These are phyloP conservation scores for Kappamyces sp. DNA, from an alignment of 192 early-diverging fungal genomes.

Conservation along the genomic window DNA sequence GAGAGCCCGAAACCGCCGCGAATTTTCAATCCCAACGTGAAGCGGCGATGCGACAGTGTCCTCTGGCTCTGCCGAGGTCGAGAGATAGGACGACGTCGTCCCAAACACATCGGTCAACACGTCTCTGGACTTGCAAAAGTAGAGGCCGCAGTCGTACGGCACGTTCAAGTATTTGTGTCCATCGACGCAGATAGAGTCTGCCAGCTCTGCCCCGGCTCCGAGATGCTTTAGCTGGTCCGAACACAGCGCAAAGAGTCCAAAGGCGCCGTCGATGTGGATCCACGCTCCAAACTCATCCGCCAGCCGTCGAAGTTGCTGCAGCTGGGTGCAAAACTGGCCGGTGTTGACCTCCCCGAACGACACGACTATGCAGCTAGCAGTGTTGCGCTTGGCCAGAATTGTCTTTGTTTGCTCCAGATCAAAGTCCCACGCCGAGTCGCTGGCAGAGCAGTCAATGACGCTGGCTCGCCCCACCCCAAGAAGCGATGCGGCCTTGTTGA, in stretches of 20 bases:
- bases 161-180: slow-evolving; percentile 64
- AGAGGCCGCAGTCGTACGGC: slow-evolving; percentile 56
- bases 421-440: slow-evolving; percentile 8
- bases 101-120: slow-evolving; percentile 14
- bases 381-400: not conserved
- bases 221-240: slow-evolving; percentile 26
- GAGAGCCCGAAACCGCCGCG: slow-evolving; percentile 50
- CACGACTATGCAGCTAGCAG: slow-evolving; percentile 34
- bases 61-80: slow-evolving; percentile 36
- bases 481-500: slow-evolving; percentile 47
- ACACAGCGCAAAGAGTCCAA: slow-evolving; percentile 49
- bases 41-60: slow-evolving; percentile 32
- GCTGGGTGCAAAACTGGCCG: slow-evolving; percentile 33
- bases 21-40: slow-evolving; percentile 56
- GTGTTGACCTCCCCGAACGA: slow-evolving; percentile 54
- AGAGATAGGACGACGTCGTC: slow-evolving; percentile 20
- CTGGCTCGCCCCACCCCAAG: slow-evolving; percentile 41
- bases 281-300: slow-evolving; percentile 38
- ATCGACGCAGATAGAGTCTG: slow-evolving; percentile 53
- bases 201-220: slow-evolving; percentile 35
- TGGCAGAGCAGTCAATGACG: slow-evolving; percentile 6
- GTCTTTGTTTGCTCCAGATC: slow-evolving; percentile 18
- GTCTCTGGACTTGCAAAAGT: slow-evolving; percentile 23
- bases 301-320: slow-evolving; percentile 33
- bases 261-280: slow-evolving; percentile 62